Percentiles rank a stretch among this genome's conserved stretches.
These are phyloP conservation scores for Candida tallmaniae DNA, from an alignment of 805 yeast genomes.

Conservation along the genomic window DNA sequence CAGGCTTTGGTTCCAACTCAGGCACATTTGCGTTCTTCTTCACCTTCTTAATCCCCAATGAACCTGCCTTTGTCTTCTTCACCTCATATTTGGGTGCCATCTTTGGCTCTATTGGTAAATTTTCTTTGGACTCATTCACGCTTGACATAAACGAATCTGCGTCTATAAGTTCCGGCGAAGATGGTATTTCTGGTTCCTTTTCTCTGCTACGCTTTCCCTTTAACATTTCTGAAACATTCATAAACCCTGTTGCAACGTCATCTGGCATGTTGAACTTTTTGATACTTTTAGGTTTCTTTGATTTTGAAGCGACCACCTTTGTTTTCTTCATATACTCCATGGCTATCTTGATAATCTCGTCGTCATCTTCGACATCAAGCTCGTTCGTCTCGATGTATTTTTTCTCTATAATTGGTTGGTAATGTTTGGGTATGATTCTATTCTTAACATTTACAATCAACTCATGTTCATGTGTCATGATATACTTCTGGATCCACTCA, in stretches of 20 bases:
- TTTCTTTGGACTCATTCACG: background rate
- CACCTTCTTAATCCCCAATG: conserved; percentile 3
- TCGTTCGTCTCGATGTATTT: conserved; percentile 60
- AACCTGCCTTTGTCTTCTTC: background rate
- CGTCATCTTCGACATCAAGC: conserved; percentile 52
- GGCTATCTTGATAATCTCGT: conserved; percentile 64
- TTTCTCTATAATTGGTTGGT: conserved; percentile 54
- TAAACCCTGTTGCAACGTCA: conserved; percentile 62
- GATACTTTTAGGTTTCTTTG: conserved; percentile 13
- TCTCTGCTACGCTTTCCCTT: background rate
- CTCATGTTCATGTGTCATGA: conserved; percentile 40
- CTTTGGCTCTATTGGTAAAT: background rate
- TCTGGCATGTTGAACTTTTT: conserved; percentile 71
- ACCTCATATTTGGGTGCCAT: background rate
- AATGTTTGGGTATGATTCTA: conserved; percentile 61
- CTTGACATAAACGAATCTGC: conserved; percentile 5
- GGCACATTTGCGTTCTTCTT: too few species aligned
- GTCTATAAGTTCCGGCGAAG: conserved; percentile 12
- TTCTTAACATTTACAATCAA: conserved; percentile 43
- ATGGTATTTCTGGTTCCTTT: conserved; percentile 3
- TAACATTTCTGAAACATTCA: conserved; percentile 30
- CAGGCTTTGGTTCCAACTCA: too few species aligned
- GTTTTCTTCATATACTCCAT: conserved; percentile 49
- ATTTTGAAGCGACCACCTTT: background rate
- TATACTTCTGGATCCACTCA: conserved; percentile 66